These are phyloP conservation scores for Trichoderma simmonsii DNA, from an alignment of 2,329 filamentous ascomycete species.

Conservation along the genomic window DNA sequence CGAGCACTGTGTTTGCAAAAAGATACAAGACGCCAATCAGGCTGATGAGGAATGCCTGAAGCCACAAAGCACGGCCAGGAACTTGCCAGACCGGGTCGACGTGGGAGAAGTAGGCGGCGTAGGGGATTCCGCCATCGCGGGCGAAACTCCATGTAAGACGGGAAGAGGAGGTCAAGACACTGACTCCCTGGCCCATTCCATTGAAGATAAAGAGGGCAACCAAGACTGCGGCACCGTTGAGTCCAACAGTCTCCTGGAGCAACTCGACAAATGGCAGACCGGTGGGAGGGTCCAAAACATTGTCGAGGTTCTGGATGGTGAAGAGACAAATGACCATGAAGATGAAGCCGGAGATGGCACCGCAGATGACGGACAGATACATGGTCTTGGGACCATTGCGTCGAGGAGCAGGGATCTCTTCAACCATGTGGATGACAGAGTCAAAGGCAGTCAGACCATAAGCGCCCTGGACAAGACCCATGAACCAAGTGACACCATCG, in stretches of 20 bases:
- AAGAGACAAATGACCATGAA: slow-evolving; percentile 53
- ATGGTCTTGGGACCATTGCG: slow-evolving; percentile 51
- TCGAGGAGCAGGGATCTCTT: slow-evolving; percentile 52
- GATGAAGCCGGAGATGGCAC: slow-evolving; percentile 47
- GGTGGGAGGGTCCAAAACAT: slow-evolving; percentile 37
- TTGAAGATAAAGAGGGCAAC: slow-evolving; percentile 55
- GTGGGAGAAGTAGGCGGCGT: slow-evolving; percentile 42
- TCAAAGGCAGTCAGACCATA: slow-evolving; percentile 57
- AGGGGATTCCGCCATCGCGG: slow-evolving; percentile 50
- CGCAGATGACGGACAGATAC: slow-evolving; percentile 49
- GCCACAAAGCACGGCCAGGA: slow-evolving; percentile 50
- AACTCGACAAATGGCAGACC: slow-evolving; percentile 50
- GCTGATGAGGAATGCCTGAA: slow-evolving; percentile 43
- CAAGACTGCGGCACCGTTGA: slow-evolving; percentile 41
- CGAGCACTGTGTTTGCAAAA: slow-evolving; percentile 51
- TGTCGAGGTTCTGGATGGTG: slow-evolving; percentile 45
- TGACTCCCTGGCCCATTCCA: slow-evolving; percentile 51
- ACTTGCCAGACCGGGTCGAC: slow-evolving; percentile 49
- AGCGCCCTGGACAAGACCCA: slow-evolving; percentile 54
- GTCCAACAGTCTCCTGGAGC: slow-evolving; percentile 35
- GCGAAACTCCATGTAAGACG: slow-evolving; percentile 54
- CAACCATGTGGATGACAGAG: slow-evolving; percentile 56
- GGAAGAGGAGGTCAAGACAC: slow-evolving; percentile 49
- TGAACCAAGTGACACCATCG: slow-evolving; percentile 56
- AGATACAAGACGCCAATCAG: slow-evolving; percentile 54